These are phyloP conservation scores for Glycyrrhiza uralensis DNA, from an alignment of 306 rosid species.

Conservation along the genomic window DNA sequence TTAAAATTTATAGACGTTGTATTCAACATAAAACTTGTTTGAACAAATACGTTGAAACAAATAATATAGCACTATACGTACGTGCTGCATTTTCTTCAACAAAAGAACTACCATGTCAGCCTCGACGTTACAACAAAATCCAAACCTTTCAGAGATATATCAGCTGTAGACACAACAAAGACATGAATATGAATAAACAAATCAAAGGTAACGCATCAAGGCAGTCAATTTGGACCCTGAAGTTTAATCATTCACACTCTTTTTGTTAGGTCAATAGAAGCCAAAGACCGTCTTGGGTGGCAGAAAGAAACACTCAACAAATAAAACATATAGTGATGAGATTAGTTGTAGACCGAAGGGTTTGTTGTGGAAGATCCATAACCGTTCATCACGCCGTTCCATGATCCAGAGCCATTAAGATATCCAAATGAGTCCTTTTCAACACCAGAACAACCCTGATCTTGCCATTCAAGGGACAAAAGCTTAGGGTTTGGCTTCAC, in stretches of 20 bases:
- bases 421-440: conserved; percentile 67
- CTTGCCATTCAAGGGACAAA: conserved; percentile 92
- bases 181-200: too few relatives aligned
- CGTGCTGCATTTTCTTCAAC: conserved; percentile 15
- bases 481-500: conserved; percentile 81
- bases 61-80: too few relatives aligned
- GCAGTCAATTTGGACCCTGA: conserved; percentile 54
- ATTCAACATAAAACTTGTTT: background rate
- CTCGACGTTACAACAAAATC: conserved; percentile 66
- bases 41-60: too few relatives aligned
- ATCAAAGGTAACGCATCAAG: conserved; percentile 31
- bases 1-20: too few relatives aligned
- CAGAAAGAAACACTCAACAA: background rate
- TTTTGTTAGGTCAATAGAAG: conserved; percentile 31
- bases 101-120: conserved; percentile 48
- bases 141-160: too few relatives aligned
- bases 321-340: conserved; percentile 6
- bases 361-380: conserved; percentile 74
- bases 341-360: conserved; percentile 45
- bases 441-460: conserved; percentile 69
- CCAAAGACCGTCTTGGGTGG: conserved; percentile 27
- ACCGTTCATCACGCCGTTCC: conserved; percentile 69
- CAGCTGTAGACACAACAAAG: too few relatives aligned
- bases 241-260: conserved; percentile 61
- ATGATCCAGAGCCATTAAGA: conserved; percentile 60